These are phyloP conservation scores for Lepidium campestre DNA, from an alignment of 441 rosid species.

Conservation along the genomic window DNA sequence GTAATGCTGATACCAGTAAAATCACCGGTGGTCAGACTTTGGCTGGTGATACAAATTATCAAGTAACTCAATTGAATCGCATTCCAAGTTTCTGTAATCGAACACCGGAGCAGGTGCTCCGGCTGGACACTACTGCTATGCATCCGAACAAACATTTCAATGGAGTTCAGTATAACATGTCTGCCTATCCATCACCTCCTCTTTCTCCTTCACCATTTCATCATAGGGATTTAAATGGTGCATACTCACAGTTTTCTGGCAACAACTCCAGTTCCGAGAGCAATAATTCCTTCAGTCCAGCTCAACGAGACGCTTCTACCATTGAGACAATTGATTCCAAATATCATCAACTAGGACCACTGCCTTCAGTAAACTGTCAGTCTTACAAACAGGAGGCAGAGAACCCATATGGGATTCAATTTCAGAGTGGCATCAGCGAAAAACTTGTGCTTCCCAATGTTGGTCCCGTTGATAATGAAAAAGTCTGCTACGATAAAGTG, in stretches of 20 bases:
- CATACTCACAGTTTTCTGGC: conserved; percentile 25
- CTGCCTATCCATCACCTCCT: conserved; percentile 39
- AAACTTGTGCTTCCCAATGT: conserved; percentile 14
- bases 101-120: conserved; percentile 27
- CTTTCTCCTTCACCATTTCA: conserved; percentile 40
- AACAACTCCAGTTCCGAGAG: conserved; percentile 47
- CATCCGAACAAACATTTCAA: conserved; percentile 28
- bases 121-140: conserved; percentile 35
- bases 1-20: conserved; percentile 35
- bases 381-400: conserved; percentile 32
- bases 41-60: conserved; percentile 35
- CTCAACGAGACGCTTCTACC: conserved; percentile 33
- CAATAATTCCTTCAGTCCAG: conserved; percentile 38
- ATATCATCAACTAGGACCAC: conserved; percentile 16
- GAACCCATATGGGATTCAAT: conserved; percentile 28
- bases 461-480: conserved; percentile 29
- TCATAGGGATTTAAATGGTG: conserved; percentile 34
- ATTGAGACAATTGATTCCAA: conserved; percentile 23
- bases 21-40: conserved; percentile 28
- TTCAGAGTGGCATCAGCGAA: conserved; percentile 24
- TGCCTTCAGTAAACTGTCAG: conserved; percentile 27
- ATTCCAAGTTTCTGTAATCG: conserved; percentile 29
- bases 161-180: conserved; percentile 31
- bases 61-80: conserved; percentile 23
- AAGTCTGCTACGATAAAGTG: conserved; percentile 36